Evolutionary conservation across 2,329 filamentous ascomycete genomes (phyloP), one percentile per base, ranked within the genome.

Genomic region (Xylaria sp.): DNA sequence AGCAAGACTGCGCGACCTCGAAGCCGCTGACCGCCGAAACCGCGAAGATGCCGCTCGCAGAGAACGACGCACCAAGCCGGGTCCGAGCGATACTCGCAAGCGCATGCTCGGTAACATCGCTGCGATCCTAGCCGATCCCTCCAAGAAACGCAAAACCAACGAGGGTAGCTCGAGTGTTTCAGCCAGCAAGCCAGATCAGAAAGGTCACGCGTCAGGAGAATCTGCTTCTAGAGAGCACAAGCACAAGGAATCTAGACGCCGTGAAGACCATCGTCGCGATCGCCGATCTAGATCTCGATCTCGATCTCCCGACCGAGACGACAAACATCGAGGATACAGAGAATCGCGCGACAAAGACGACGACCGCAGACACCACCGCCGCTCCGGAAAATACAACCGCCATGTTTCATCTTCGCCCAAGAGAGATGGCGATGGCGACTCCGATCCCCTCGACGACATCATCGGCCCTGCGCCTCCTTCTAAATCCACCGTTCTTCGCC

Each of bases 371-470:
- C 55, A 55, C 23, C 58, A 47, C 7, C 58, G 18, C 30, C 54
- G 9, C 18, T 30, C 44, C 7, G 47, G 51, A 0, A 59, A 54
- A 52, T 50, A 7, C 51, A 52, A 30, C 1, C 18, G 18, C 3
- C 57, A 16, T 39, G 50, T 56, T 18, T 42, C 55, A 30, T 2
- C 19, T 7, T 62, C 62, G 13, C 13, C 42, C 5, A 48, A 50
- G 8, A 57, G 64, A 37, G 64, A 69, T 2, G 60, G 68, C 2
- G 68, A 71, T 4, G 74, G 75, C n/a, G 78, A 79, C 46, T 92
- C 89, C 0, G 90, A 95, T 70, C 87, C 90, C 0, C 76, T 92
- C 2, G 87, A 92, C 59, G 84, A 88, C 2, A 76, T 93, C 18
- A 86, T 96, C 39, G 92, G 92, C 0, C 91, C 91, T 0, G 85